Evolutionary conservation across 306 rosid genomes (phyloP).

Genomic region (Arachis hypogaea): DNA sequence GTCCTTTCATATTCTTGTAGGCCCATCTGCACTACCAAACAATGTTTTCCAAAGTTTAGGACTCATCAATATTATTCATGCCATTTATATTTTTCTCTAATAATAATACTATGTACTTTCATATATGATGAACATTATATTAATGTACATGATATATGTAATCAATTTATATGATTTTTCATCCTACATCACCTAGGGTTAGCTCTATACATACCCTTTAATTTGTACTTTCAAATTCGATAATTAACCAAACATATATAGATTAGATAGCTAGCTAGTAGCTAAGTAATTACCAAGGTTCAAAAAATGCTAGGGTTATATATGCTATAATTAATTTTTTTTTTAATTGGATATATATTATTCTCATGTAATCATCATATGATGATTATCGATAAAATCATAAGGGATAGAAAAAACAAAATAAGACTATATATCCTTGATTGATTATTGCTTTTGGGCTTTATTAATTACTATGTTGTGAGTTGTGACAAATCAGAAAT

Average conservation of each 20-base stretch:
- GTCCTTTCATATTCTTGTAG: constrained; percentile 74
- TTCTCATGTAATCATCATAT: constrained; percentile 34
- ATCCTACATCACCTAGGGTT: constrained; percentile 34
- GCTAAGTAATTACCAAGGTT: not conserved
- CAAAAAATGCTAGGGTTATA: constrained; percentile 51
- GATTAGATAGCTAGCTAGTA: constrained; percentile 1
- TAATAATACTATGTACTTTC: not conserved
- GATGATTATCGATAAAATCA: not conserved
- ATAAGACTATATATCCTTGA: no score
- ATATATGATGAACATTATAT: not conserved
- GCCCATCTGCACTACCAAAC: constrained; percentile 65
- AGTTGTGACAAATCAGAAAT: constrained; percentile 14
- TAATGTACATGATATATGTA: not conserved
- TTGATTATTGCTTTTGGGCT: no score
- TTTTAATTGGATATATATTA: constrained; percentile 31
- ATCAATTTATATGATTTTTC: not conserved
- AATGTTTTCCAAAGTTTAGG: constrained; percentile 40
- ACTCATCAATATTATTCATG: not conserved
- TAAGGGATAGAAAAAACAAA: constrained; percentile 8
- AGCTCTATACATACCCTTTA: not conserved
- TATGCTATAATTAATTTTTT: not conserved
- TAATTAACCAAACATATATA: not conserved
- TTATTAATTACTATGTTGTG: no score
- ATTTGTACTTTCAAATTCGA: constrained; percentile 27
- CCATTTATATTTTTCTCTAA: not conserved